A percentile compares a stretch with the other conserved stretches of the same genome.
Conservation (phyloP, 1,139 yeast species). For the Kodamaea arcana region DNA sequence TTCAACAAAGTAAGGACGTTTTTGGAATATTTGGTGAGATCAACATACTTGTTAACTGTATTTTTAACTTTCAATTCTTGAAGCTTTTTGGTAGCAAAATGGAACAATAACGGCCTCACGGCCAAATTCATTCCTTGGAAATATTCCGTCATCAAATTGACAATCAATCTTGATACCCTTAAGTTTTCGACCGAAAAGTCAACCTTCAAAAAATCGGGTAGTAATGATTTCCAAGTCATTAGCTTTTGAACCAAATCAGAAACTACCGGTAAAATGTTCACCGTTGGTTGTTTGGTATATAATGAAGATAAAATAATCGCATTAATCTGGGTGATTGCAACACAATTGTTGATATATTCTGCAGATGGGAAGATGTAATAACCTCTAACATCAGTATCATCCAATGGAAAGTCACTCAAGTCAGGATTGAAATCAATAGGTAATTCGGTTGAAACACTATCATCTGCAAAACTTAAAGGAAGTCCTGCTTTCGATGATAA, state of each 20-base stretch:
- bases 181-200: conserved; percentile 57
- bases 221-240: conserved; percentile 63
- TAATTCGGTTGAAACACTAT: conserved; percentile 69
- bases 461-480: conserved; percentile 75
- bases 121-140: conserved; percentile 83
- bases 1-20: conserved; percentile 66
- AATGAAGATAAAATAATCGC: conserved; percentile 68
- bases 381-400: conserved; percentile 46
- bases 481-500: conserved; percentile 80
- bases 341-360: conserved; percentile 73
- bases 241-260: conserved; percentile 67
- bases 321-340: conserved; percentile 75
- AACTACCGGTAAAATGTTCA: conserved; percentile 69
- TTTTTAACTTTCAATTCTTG: conserved; percentile 45
- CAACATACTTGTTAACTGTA: conserved; percentile 53
- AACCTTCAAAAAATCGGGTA: conserved; percentile 62
- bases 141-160: conserved; percentile 80
- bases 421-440: conserved; percentile 70
- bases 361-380: conserved; percentile 78
- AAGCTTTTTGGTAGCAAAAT: conserved; percentile 68
- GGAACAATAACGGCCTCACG: conserved; percentile 74
- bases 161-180: conserved; percentile 61
- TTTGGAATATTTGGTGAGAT: conserved; percentile 63
- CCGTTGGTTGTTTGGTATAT: conserved; percentile 73
- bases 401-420: conserved; percentile 47